Evolutionary conservation across 306 rosid species (phyloP).

Genomic region (Geum urbanum): DNA sequence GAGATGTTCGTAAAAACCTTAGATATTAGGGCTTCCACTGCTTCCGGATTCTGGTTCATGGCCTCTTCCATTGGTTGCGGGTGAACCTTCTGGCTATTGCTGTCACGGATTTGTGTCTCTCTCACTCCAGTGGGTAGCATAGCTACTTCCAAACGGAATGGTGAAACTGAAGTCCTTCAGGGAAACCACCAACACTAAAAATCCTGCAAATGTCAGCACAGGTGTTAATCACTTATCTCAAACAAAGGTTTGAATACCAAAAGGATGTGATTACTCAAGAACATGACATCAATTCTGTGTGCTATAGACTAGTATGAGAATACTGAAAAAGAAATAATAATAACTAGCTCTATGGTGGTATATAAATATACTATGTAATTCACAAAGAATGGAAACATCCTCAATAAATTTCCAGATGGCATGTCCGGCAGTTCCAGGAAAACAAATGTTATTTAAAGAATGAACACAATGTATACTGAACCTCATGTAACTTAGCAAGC

Average conservation of each 20-base stretch:
- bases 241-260: conserved; percentile 19
- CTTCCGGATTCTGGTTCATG: conserved; percentile 92
- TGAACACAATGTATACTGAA: background rate
- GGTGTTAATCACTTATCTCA: conserved; percentile 29
- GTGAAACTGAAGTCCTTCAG: conserved; percentile 46
- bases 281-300: background rate
- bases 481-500: background rate
- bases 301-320: background rate
- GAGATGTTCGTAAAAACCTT: conserved; percentile 79
- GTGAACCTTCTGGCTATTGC: conserved; percentile 90
- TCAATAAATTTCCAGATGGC: background rate
- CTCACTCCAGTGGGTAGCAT: conserved; percentile 94
- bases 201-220: conserved; percentile 49
- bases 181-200: conserved; percentile 32
- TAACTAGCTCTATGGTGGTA: background rate
- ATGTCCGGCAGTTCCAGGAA: background rate
- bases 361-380: background rate
- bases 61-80: conserved; percentile 99
- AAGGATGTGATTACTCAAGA: background rate
- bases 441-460: background rate
- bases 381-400: too few species aligned
- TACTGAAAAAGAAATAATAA: background rate
- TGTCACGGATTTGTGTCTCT: conserved; percentile 89
- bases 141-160: conserved; percentile 52
- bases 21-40: conserved; percentile 74